phyloP scores from a whole-genome alignment of 495 filamentous ascomycete genomes.

The Annulohypoxylon stygium region DNA sequence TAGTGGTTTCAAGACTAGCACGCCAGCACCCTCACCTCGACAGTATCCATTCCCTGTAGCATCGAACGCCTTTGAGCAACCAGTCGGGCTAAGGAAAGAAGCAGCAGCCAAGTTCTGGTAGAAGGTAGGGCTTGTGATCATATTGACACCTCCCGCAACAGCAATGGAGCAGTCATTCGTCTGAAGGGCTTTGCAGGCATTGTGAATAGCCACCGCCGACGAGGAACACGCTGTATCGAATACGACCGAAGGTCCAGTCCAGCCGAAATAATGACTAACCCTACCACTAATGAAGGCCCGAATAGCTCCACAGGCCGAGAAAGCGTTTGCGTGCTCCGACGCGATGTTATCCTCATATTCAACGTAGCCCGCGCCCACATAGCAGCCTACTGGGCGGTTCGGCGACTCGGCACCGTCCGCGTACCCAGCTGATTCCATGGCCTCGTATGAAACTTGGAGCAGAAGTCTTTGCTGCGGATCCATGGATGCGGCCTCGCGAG shows the following conservation, averaged over 20 bases:
- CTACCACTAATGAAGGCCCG: constrained; percentile 43
- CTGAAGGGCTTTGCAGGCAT: constrained; percentile 56
- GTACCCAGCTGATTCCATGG: constrained; percentile 51
- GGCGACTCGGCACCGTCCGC: constrained; percentile 25
- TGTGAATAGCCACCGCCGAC: constrained; percentile 60
- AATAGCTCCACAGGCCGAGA: constrained; percentile 40
- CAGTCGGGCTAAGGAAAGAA: constrained; percentile 58
- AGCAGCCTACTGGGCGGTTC: constrained; percentile 49
- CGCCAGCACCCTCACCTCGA: constrained; percentile 68
- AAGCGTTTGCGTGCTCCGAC: constrained; percentile 48
- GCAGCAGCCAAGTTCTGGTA: constrained; percentile 56
- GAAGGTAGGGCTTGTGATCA: constrained; percentile 44
- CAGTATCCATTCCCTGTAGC: constrained; percentile 68
- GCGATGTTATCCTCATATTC: constrained; percentile 53
- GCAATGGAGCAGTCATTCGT: constrained; percentile 56
- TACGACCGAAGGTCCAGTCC: constrained; percentile 63
- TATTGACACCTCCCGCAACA: constrained; percentile 55
- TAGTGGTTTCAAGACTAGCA: constrained; percentile 65
- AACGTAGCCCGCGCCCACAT: constrained; percentile 46
- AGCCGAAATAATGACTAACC: constrained; percentile 62
- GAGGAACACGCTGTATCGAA: constrained; percentile 68
- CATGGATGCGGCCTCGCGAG: constrained; percentile 61
- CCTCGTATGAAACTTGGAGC: constrained; percentile 65
- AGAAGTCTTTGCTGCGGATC: constrained; percentile 67
- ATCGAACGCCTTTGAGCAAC: constrained; percentile 54